Evolutionary conservation across 768 basidiomycete species (phyloP).

Genomic region (Leccinum incarnatum): DNA sequence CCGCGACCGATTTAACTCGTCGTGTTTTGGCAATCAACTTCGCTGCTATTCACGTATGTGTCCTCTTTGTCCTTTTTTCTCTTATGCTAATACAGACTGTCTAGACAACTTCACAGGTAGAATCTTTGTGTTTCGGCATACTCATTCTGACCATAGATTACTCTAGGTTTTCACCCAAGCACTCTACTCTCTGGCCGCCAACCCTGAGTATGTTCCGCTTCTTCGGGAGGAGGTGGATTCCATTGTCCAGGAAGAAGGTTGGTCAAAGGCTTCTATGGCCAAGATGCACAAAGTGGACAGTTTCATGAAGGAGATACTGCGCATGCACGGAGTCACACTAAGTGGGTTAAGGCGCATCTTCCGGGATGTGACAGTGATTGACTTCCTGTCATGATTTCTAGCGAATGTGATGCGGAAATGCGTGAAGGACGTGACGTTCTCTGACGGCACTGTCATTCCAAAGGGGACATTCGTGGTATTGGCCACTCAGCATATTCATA

Average conservation of each 20-base stretch:
- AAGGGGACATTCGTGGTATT: conserved; percentile 28
- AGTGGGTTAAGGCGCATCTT: conserved; percentile 15
- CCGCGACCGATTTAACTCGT: conserved; percentile 20
- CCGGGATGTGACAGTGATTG: not conserved
- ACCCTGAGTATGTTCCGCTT: conserved; percentile 13
- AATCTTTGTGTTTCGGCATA: not conserved
- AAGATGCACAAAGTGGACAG: conserved; percentile 22
- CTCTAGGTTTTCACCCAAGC: conserved; percentile 11
- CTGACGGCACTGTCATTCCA: conserved; percentile 39
- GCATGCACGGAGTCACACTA: conserved; percentile 28
- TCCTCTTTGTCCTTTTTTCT: rapidly evolving
- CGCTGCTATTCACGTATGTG: conserved; percentile 23
- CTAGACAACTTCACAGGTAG: conserved; percentile 13
- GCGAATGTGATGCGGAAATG: conserved; percentile 10
- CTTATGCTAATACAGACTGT: not conserved
- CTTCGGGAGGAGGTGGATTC: conserved; percentile 18
- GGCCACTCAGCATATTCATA: conserved; percentile 25
- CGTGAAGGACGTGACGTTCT: conserved; percentile 23
- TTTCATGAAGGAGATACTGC: conserved; percentile 21
- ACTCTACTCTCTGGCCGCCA: conserved; percentile 8
- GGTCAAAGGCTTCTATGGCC: conserved; percentile 15
- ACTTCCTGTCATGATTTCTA: not conserved
- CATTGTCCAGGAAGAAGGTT: conserved; percentile 13
- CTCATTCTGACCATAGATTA: not conserved
- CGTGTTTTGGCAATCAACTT: conserved; percentile 21